These are phyloP conservation scores for Lentinula guzmanii DNA, from an alignment of 768 basidiomycete genomes.

Conservation along the genomic window DNA sequence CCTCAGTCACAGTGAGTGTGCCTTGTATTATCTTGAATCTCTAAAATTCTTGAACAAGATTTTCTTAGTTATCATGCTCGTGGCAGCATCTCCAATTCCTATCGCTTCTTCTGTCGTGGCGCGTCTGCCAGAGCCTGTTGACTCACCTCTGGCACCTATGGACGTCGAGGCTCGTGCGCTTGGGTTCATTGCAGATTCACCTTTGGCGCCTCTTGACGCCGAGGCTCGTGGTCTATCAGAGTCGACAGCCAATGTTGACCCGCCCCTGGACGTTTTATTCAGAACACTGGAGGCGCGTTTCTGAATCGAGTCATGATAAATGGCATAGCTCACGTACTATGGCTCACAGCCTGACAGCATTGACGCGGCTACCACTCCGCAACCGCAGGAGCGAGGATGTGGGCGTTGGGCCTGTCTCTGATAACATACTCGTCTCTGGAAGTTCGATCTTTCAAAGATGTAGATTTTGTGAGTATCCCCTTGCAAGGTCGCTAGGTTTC, in stretches of 20 bases:
- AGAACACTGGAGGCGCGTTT: background rate
- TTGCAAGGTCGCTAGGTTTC: background rate
- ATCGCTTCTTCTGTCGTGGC: background rate
- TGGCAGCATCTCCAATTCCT: background rate
- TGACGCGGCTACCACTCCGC: background rate
- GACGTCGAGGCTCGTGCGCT: no score
- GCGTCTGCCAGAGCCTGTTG: constrained; percentile 2
- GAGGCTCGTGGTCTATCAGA: no score
- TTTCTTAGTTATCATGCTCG: background rate
- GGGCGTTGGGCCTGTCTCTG: constrained; percentile 3
- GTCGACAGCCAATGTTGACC: background rate
- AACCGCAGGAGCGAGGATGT: background rate
- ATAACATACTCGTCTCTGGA: background rate
- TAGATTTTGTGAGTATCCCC: background rate
- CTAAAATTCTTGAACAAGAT: background rate
- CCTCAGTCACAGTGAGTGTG: background rate
- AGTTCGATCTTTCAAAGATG: background rate
- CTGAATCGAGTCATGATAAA: background rate
- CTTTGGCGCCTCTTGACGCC: no score
- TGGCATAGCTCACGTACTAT: background rate
- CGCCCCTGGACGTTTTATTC: background rate
- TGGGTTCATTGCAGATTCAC: no score
- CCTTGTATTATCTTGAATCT: background rate
- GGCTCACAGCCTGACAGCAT: background rate
- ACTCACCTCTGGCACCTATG: background rate